Percentiles rank a stretch among this genome's conserved stretches.
These are phyloP conservation scores for Anthostomella pinea DNA, from an alignment of 2,329 filamentous ascomycete species.

Conservation along the genomic window DNA sequence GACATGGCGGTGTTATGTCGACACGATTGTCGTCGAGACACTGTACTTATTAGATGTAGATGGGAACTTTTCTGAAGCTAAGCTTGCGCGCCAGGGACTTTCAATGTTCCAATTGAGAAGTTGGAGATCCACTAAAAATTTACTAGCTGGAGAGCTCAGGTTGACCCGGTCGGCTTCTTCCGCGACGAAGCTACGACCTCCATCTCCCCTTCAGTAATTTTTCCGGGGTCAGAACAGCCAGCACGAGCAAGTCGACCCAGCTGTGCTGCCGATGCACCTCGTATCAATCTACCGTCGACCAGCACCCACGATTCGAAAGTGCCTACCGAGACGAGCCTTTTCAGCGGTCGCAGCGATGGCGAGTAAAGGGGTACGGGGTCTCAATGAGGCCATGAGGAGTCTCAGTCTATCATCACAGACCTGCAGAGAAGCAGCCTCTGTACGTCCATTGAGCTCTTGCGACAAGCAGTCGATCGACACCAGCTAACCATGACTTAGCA, in stretches of 20 bases:
- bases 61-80: background rate
- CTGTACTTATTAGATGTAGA: too few species aligned
- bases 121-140: background rate
- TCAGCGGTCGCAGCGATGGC: constrained; percentile 37
- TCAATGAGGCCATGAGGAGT: constrained; percentile 51
- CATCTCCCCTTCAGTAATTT: constrained; percentile 23
- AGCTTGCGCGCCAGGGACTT: constrained; percentile 1
- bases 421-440: constrained; percentile 34
- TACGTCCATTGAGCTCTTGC: constrained; percentile 19
- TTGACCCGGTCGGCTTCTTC: too few species aligned
- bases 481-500: constrained; percentile 18
- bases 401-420: constrained; percentile 46
- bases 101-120: background rate
- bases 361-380: constrained; percentile 46
- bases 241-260: background rate
- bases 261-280: background rate
- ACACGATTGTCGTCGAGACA: too few species aligned
- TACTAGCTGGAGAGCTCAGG: too few species aligned
- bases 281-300: too few species aligned
- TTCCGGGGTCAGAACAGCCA: constrained; percentile 18
- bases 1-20: constrained; percentile 59
- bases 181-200: background rate
- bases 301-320: too few species aligned
- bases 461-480: too few species aligned
- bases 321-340: too few species aligned